Evolutionary conservation across 2,329 filamentous ascomycete genomes (phyloP).

Genomic region (Hymenoscyphus salicellus): DNA sequence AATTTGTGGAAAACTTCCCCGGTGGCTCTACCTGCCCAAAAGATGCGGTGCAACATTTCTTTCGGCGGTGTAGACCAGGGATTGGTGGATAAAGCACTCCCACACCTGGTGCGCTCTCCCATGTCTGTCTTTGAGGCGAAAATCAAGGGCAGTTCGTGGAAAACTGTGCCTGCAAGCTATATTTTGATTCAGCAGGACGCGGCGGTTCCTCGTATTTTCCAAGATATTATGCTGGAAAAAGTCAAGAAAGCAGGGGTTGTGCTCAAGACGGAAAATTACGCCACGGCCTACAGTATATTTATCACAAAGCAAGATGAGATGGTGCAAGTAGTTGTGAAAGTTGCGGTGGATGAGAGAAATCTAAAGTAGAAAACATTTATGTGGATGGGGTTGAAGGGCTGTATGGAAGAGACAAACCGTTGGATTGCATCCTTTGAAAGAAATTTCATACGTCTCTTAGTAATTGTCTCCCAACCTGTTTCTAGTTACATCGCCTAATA

Average conservation of each 20-base stretch:
- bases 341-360: conserved; percentile 2
- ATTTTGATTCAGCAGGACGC: conserved; percentile 6
- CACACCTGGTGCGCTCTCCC: conserved; percentile 2
- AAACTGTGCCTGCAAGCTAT: not conserved
- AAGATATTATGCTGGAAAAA: conserved; percentile 2
- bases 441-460: not conserved
- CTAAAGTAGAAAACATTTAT: not conserved
- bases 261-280: too few species aligned
- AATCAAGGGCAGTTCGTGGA: not conserved
- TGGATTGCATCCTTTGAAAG: not conserved
- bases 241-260: not conserved
- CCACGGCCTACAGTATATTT: too few species aligned
- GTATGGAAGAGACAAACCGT: not conserved
- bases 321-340: conserved; percentile 1
- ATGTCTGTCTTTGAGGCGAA: not conserved
- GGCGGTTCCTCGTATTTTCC: not conserved
- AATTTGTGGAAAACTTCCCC: not conserved
- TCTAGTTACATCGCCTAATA: too few species aligned
- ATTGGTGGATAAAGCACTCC: not conserved
- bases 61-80: conserved; percentile 1
- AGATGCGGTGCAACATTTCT: not conserved
- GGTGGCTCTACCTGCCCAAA: conserved; percentile 1
- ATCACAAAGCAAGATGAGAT: conserved; percentile 5
- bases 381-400: not conserved
- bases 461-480: not conserved